Evolutionary conservation across 306 rosid species (phyloP), one percentile per base, ranked within the genome.

Genomic region (Crataegus laevigata): DNA sequence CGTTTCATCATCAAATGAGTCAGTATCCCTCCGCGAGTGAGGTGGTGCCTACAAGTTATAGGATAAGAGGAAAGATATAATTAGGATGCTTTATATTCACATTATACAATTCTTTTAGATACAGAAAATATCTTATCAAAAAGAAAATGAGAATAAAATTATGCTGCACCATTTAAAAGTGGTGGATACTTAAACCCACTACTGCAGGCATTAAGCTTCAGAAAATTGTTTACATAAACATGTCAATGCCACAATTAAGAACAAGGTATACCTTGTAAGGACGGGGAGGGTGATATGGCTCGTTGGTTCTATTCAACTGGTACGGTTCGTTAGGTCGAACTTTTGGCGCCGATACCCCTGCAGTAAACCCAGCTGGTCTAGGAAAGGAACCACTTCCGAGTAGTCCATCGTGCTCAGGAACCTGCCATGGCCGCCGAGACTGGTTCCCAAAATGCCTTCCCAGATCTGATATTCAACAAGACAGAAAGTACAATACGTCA

Each of bases 351-450:
- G 93, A 84, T 71, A 74, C 62, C 58, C 92, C 97, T 36, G 96
- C 81, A 3, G 89, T 78, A 89, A 70, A 85, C 69, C 97, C 99
- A 69, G 96, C 68, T 74, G 93, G 93, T 74, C 97, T 89, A 45
- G 96, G 96, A 85, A 89, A 91, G 77, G 99, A 90, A 69, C 99
- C 99, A 85, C 99, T 94, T 29, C 99, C 99, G 18, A 94, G 92
- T 84, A 94, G 99, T 51, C 99, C 99, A 82, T 94, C 99, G 81
- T 94, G 99, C 86, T 94, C 99, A 64, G 93, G 97, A 79, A 82
- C 90, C 85, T 92, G 97, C 87, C 85, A 82, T 80, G 99, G 67
- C 69, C 87, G 90, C 50, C 87, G 84, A 71, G 96, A 76, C 59
- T 86, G 96, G 77, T 84, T 91, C 76, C 92, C 89, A 74, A 84